Evolutionary conservation across 169 alveolate genomes (phyloP).

Genomic region (Plasmodium blacklocki): DNA sequence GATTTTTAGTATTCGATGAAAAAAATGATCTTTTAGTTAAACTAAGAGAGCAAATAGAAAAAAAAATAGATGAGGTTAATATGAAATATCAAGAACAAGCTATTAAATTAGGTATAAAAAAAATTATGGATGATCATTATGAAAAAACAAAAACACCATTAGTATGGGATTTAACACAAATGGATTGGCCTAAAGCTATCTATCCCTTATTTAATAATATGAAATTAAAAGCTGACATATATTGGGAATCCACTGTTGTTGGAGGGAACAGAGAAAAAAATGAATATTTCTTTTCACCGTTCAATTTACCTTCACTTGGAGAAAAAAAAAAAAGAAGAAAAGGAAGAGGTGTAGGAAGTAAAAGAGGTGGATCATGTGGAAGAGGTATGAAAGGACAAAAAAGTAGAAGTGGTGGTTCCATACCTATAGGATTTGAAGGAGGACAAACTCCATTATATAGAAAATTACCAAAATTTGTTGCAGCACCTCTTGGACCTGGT

Average conservation of each 20-base stretch:
- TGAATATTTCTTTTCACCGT: slow-evolving; percentile 80
- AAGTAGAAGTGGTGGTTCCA: slow-evolving; percentile 85
- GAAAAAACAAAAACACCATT: slow-evolving; percentile 80
- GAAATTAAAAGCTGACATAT: slow-evolving; percentile 79
- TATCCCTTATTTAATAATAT: slow-evolving; percentile 78
- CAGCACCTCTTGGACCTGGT: slow-evolving; percentile 87
- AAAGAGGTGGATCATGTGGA: slow-evolving; percentile 85
- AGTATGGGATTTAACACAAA: slow-evolving; percentile 86
- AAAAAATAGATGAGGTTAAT: slow-evolving; percentile 76
- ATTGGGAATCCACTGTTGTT: slow-evolving; percentile 84
- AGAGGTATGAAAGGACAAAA: slow-evolving; percentile 88
- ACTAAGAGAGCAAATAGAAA: slow-evolving; percentile 76
- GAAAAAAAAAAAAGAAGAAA: slow-evolving; percentile 82
- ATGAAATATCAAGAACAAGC: slow-evolving; percentile 51
- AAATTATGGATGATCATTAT: slow-evolving; percentile 47
- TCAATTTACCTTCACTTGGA: slow-evolving; percentile 80
- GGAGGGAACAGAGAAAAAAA: slow-evolving; percentile 82
- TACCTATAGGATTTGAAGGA: slow-evolving; percentile 83
- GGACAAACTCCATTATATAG: slow-evolving; percentile 88
- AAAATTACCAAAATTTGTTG: slow-evolving; percentile 85
- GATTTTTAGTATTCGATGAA: slow-evolving; percentile 78
- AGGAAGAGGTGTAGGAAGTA: slow-evolving; percentile 88
- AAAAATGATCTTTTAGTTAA: slow-evolving; percentile 79
- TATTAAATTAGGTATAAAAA: slow-evolving; percentile 50
- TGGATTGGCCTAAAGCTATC: slow-evolving; percentile 77